A percentile compares a stretch with the other conserved stretches of the same genome.
phyloP scores from a whole-genome alignment of 2,329 filamentous ascomycete genomes.

The Rosellinia necatrix region DNA sequence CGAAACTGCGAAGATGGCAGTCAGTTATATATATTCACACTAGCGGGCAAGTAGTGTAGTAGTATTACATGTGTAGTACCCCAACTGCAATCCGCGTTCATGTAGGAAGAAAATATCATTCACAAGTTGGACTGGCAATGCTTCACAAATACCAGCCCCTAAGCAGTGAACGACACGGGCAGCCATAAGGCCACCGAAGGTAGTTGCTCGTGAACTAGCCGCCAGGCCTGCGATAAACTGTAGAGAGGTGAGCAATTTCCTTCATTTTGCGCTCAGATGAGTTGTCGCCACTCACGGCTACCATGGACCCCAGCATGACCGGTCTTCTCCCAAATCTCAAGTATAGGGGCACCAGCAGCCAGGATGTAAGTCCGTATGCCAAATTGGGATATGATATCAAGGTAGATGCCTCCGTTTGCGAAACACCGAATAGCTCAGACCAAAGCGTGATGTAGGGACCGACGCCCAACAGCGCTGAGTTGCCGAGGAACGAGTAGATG shows the following conservation, averaged over 20 bases:
- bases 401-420: slow-evolving; percentile 55
- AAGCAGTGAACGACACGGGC: slow-evolving; percentile 47
- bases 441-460: slow-evolving; percentile 63
- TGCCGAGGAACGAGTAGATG: slow-evolving; percentile 63
- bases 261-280: not conserved
- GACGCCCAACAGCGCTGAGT: slow-evolving; percentile 59
- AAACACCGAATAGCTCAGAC: slow-evolving; percentile 55
- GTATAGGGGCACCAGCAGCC: slow-evolving; percentile 62
- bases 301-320: slow-evolving; percentile 48
- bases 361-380: slow-evolving; percentile 61
- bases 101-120: slow-evolving; percentile 54
- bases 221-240: slow-evolving; percentile 49
- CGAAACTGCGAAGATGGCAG: slow-evolving; percentile 44
- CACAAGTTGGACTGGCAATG: slow-evolving; percentile 51
- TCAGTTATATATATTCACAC: slow-evolving; percentile 15
- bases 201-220: slow-evolving; percentile 44
- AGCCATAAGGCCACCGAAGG: slow-evolving; percentile 46
- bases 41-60: too few relatives aligned
- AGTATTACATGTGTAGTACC: slow-evolving; percentile 58
- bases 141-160: slow-evolving; percentile 50
- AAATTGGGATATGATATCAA: slow-evolving; percentile 65
- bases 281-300: slow-evolving; percentile 37
- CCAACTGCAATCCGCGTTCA: slow-evolving; percentile 57
- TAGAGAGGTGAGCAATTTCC: not conserved
- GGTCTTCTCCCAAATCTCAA: slow-evolving; percentile 52